Conservation (phyloP, 169 alveolate species). For the Plasmodium falciparum region DNA sequence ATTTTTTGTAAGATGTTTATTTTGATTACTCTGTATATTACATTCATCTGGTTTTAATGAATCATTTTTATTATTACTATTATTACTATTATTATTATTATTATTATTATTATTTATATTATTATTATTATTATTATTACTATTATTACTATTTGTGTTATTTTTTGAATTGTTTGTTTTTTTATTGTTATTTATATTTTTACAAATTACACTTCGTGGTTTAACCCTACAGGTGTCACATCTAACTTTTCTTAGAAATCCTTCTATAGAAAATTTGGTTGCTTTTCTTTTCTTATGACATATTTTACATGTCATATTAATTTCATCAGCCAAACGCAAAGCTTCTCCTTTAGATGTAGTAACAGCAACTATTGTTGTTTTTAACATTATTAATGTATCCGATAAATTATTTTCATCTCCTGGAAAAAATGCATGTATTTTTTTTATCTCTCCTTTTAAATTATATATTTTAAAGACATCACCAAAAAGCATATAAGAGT, state of each 20-base stretch:
- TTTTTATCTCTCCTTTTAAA: conserved; percentile 61
- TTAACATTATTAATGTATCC: conserved; percentile 54
- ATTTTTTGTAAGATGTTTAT: too few species aligned
- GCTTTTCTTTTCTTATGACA: conserved; percentile 70
- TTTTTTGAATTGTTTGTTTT: conserved; percentile 10
- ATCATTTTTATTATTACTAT: background rate
- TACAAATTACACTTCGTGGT: conserved; percentile 26
- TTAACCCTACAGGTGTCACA: conserved; percentile 69
- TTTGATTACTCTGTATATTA: too few species aligned
- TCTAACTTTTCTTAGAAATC: conserved; percentile 49
- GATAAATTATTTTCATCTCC: conserved; percentile 64
- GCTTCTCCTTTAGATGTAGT: conserved; percentile 67
- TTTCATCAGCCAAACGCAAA: conserved; percentile 51
- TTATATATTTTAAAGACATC: conserved; percentile 70
- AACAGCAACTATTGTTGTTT: conserved; percentile 55
- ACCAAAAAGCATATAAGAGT: conserved; percentile 60
- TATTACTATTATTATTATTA: background rate
- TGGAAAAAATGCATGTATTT: conserved; percentile 65
- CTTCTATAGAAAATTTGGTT: conserved; percentile 63
- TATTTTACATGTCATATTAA: conserved; percentile 58
- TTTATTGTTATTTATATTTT: conserved; percentile 2
- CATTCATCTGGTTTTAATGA: too few species aligned
- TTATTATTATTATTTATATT: background rate
- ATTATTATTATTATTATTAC: background rate
- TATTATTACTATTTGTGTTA: background rate